phyloP scores from a whole-genome alignment of 805 yeast species.

The Kregervanrija fluxuum region DNA sequence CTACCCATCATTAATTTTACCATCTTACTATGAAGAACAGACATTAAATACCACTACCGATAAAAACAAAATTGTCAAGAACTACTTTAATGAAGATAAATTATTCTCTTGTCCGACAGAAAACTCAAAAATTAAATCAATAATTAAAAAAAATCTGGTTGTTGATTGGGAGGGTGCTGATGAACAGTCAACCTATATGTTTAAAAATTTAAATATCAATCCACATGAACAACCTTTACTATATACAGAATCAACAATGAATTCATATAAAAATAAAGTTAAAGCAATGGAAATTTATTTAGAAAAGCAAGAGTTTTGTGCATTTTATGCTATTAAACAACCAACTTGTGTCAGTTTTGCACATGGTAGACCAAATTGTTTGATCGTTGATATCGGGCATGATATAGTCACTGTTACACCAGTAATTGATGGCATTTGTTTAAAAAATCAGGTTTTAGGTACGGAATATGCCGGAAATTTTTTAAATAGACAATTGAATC shows the following conservation, averaged over 20 bases:
- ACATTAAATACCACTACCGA: constrained; percentile 1
- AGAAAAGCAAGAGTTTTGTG: constrained; percentile 68
- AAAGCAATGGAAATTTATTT: constrained; percentile 65
- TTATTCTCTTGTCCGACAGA: constrained; percentile 37
- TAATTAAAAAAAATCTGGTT: constrained; percentile 54
- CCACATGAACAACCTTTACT: constrained; percentile 67
- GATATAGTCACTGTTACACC: constrained; percentile 73
- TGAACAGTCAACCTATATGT: constrained; percentile 62
- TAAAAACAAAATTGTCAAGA: neutral
- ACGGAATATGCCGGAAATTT: constrained; percentile 72
- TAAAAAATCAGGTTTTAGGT: constrained; percentile 60
- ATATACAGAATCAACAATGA: constrained; percentile 86
- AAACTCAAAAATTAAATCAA: constrained; percentile 46
- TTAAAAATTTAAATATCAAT: constrained; percentile 46
- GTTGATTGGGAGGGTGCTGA: constrained; percentile 82
- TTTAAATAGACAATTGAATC: constrained; percentile 46
- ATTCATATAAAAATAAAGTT: constrained; percentile 55
- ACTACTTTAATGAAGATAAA: constrained; percentile 26
- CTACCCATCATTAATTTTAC: constrained; percentile 66
- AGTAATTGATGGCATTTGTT: constrained; percentile 73
- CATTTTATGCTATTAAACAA: constrained; percentile 69
- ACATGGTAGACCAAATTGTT: constrained; percentile 79
- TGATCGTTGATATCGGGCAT: constrained; percentile 83
- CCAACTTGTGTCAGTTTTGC: constrained; percentile 90
- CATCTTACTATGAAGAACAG: constrained; percentile 54